These are phyloP conservation scores for Cichorium intybus DNA, from an alignment of 140 eudicot species.

Conservation along the genomic window DNA sequence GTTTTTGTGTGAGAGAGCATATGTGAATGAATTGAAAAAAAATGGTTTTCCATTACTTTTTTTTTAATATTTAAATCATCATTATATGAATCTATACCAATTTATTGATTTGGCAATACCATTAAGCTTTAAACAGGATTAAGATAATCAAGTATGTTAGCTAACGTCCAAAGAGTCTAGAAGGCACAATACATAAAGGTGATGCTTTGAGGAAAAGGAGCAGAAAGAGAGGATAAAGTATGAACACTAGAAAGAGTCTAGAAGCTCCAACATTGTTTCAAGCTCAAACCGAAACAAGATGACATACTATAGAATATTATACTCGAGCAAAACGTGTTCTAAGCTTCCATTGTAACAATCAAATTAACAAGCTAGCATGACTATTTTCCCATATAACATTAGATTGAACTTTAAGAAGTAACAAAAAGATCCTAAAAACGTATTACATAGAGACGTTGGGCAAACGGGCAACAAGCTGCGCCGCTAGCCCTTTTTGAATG, in stretches of 20 bases:
- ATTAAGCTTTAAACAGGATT: background rate
- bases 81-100: conserved; percentile 1
- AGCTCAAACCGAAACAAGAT: background rate
- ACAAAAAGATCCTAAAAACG: too few species aligned
- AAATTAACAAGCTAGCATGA: background rate
- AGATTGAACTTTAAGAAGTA: too few species aligned
- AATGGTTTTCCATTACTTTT: conserved; percentile 11
- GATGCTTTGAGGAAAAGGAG: background rate
- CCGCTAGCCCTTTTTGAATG: too few species aligned
- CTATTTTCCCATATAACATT: too few species aligned
- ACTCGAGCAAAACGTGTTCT: background rate
- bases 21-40: conserved; percentile 22
- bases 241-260: background rate
- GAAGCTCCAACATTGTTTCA: background rate
- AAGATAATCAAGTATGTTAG: conserved; percentile 3
- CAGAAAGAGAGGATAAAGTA: background rate
- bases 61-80: conserved; percentile 1
- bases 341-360: background rate
- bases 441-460: too few species aligned
- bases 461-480: too few species aligned
- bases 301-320: too few species aligned
- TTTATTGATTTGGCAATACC: too few species aligned
- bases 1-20: conserved; percentile 17
- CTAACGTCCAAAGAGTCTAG: conserved; percentile 11
- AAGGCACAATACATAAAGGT: background rate